These are phyloP conservation scores for Nicotiana undulata DNA, from an alignment of 257 asterid species.

Conservation along the genomic window DNA sequence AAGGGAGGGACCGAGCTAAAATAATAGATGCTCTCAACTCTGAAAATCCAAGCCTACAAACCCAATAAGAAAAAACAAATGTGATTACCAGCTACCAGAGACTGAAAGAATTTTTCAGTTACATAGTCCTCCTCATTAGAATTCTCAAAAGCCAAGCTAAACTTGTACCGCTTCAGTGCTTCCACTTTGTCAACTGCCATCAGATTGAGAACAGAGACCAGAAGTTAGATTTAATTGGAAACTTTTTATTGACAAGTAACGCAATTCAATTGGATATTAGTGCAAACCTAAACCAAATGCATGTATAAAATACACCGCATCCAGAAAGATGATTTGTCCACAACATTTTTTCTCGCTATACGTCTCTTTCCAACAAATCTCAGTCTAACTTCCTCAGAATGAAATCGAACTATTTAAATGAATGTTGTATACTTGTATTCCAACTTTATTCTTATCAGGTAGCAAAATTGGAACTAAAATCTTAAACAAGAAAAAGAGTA, in stretches of 20 bases:
- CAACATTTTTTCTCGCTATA: background rate
- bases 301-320: background rate
- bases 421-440: background rate
- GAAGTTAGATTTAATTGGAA: background rate
- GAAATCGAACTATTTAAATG: background rate
- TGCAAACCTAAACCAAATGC: background rate
- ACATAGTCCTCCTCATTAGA: slow-evolving; percentile 97
- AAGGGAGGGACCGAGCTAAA: background rate
- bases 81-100: slow-evolving; percentile 88
- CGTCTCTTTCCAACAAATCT: background rate
- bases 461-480: background rate
- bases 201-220: slow-evolving; percentile 6
- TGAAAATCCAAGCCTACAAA: background rate
- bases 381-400: background rate
- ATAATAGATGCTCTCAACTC: background rate
- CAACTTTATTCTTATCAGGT: background rate
- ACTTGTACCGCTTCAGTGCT: slow-evolving; percentile 66
- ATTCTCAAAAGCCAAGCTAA: slow-evolving; percentile 97
- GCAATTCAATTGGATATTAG: background rate
- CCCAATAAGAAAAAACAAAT: slow-evolving; percentile 1
- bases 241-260: background rate
- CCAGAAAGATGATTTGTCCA: background rate
- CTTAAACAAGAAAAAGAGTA: background rate
- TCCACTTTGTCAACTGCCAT: slow-evolving; percentile 86
- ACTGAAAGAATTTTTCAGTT: slow-evolving; percentile 89